phyloP scores from a whole-genome alignment of 1,284 basidiomycete genomes.

The Anthracocystis panici-leucophaei region DNA sequence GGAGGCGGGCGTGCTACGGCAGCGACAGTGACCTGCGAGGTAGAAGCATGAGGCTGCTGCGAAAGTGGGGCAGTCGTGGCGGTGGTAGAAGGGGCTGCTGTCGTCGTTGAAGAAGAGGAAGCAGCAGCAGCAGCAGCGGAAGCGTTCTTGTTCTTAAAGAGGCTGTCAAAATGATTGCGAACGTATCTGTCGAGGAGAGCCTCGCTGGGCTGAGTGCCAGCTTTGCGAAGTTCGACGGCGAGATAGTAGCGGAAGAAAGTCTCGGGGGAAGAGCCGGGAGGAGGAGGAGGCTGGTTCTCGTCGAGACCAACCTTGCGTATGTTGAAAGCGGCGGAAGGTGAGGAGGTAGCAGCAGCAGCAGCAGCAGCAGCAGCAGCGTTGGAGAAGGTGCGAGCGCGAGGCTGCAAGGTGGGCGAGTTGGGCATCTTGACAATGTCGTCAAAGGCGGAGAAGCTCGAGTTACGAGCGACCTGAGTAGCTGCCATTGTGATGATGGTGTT shows the following conservation, averaged over 20 bases:
- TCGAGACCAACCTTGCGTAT: constrained; percentile 55
- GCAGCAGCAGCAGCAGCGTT: constrained; percentile 11
- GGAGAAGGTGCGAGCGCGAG: constrained; percentile 37
- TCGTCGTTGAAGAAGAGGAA: not conserved
- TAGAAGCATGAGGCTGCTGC: constrained; percentile 23
- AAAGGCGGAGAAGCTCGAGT: constrained; percentile 47
- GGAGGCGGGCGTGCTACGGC: constrained; percentile 30
- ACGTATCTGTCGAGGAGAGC: constrained; percentile 63
- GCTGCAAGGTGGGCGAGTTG: constrained; percentile 33
- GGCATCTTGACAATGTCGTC: constrained; percentile 57
- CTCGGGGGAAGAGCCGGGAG: constrained; percentile 54
- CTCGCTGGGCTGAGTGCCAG: constrained; percentile 59
- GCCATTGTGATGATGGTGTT: constrained; percentile 30
- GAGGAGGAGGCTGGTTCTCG: constrained; percentile 55
- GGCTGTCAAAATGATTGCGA: constrained; percentile 61
- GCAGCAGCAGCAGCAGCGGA: constrained; percentile 2
- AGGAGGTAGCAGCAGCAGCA: constrained; percentile 6
- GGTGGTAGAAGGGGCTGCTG: not conserved
- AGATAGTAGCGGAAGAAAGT: constrained; percentile 64
- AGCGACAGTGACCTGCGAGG: constrained; percentile 40
- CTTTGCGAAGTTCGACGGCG: constrained; percentile 59
- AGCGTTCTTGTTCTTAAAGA: constrained; percentile 49
- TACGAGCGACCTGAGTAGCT: constrained; percentile 52
- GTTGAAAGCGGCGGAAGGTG: constrained; percentile 32
- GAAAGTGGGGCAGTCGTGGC: not conserved